A percentile compares a stretch with the other conserved stretches of the same genome.
These are phyloP conservation scores for Sordariomycetes sp. DNA, from an alignment of 2,329 filamentous ascomycete genomes.

Conservation along the genomic window DNA sequence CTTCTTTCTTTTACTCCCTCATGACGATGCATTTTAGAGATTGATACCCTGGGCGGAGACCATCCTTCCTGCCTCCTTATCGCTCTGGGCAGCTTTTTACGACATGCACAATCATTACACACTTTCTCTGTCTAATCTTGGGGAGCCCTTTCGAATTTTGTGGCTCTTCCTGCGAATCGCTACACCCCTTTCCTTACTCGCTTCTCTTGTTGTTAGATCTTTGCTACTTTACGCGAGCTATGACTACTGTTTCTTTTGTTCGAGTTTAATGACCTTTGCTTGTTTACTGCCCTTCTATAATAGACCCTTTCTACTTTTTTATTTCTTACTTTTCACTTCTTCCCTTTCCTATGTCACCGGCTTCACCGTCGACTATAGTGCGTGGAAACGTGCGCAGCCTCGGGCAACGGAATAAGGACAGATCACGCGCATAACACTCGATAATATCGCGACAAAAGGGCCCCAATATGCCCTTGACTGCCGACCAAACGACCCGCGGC, in stretches of 20 bases:
- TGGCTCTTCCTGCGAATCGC: neutral
- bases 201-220: neutral
- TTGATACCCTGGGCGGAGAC: neutral
- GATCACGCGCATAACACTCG: neutral
- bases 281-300: neutral
- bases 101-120: neutral
- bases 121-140: neutral
- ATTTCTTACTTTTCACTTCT: neutral
- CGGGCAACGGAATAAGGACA: neutral
- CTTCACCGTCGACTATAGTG: neutral
- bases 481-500: neutral
- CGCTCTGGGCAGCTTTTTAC: neutral
- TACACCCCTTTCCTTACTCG: neutral
- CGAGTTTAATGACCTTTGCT: neutral
- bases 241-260: neutral
- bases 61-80: neutral
- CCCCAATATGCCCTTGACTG: neutral
- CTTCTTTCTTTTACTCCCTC: neutral
- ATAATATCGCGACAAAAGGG: neutral
- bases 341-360: neutral
- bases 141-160: neutral
- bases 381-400: neutral
- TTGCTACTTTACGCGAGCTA: neutral
- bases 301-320: neutral
- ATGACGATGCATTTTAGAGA: neutral